These are phyloP conservation scores for Flammula alnicola DNA, from an alignment of 1,284 basidiomycete species.

Conservation along the genomic window DNA sequence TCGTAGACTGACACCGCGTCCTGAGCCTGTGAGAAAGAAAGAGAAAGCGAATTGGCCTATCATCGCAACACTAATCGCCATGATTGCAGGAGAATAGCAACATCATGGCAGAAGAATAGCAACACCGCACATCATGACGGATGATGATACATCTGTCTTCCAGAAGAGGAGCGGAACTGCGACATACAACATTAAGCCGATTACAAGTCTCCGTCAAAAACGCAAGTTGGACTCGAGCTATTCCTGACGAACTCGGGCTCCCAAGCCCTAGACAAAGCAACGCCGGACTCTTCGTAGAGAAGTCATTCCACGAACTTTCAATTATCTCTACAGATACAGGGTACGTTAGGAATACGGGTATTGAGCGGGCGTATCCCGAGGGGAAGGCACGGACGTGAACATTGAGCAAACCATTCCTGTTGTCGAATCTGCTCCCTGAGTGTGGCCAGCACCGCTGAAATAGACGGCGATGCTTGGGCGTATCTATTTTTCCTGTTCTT, in stretches of 20 bases:
- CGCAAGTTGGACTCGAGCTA: conserved; percentile 68
- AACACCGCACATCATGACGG: too few relatives aligned
- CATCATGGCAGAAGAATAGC: background rate
- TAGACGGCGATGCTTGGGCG: conserved; percentile 27
- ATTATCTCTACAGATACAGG: conserved; percentile 23
- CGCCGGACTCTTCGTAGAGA: conserved; percentile 12
- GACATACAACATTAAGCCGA: conserved; percentile 60
- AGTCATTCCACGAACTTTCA: conserved; percentile 21
- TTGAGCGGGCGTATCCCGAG: conserved; percentile 15
- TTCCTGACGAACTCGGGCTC: conserved; percentile 62
- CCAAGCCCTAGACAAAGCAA: conserved; percentile 73
- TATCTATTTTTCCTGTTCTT: conserved; percentile 45
- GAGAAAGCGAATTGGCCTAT: too few relatives aligned
- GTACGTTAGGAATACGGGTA: conserved; percentile 18
- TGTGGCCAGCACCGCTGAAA: conserved; percentile 36
- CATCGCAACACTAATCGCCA: too few relatives aligned
- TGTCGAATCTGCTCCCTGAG: conserved; percentile 40
- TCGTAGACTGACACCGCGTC: conserved; percentile 62
- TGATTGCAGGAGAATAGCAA: background rate
- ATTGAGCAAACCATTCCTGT: conserved; percentile 49
- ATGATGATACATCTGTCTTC: too few relatives aligned
- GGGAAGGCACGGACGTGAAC: conserved; percentile 41
- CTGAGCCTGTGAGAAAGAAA: conserved; percentile 43
- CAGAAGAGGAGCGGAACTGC: conserved; percentile 4
- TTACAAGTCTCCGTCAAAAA: conserved; percentile 62